Evolutionary conservation across 805 yeast species (phyloP).

Genomic region (Yamadazyma akitaensis): DNA sequence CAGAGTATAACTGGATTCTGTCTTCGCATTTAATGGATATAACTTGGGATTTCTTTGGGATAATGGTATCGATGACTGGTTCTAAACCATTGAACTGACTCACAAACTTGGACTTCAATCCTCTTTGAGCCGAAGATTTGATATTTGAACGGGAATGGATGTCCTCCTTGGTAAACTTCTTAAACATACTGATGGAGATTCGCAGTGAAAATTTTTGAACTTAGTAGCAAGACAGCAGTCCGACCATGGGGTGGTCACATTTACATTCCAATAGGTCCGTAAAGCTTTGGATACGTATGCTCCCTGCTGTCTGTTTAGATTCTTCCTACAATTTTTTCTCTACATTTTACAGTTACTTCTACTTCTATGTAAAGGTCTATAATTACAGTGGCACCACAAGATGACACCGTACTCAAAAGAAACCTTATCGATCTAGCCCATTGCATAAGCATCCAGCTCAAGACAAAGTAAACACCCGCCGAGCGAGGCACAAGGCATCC

Average conservation of each 20-base stretch:
- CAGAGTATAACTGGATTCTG: slow-evolving; percentile 70
- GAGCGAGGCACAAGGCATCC: slow-evolving; percentile 49
- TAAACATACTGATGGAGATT: slow-evolving; percentile 37
- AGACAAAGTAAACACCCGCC: slow-evolving; percentile 34
- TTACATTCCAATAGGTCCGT: no score
- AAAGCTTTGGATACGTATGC: no score
- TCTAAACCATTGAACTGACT: slow-evolving; percentile 73
- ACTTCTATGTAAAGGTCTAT: slow-evolving; percentile 35
- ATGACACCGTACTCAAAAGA: slow-evolving; percentile 47
- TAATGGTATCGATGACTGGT: slow-evolving; percentile 69
- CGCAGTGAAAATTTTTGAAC: slow-evolving; percentile 7
- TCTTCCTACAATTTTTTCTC: no score
- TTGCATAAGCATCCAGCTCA: slow-evolving; percentile 46
- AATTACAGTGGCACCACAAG: slow-evolving; percentile 47
- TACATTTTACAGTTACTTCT: background rate
- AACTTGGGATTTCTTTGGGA: slow-evolving; percentile 86
- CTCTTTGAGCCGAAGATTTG: slow-evolving; percentile 91
- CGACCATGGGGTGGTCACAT: no score
- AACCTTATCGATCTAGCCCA: slow-evolving; percentile 41
- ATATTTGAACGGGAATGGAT: slow-evolving; percentile 87
- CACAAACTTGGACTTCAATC: slow-evolving; percentile 71
- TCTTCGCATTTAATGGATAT: slow-evolving; percentile 85
- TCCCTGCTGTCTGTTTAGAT: no score
- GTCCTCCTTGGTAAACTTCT: slow-evolving; percentile 77
- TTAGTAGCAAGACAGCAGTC: background rate